Percentiles rank a stretch among this genome's conserved stretches.
phyloP scores from a whole-genome alignment of 305 asterid species.

The Coffea humblotiana region DNA sequence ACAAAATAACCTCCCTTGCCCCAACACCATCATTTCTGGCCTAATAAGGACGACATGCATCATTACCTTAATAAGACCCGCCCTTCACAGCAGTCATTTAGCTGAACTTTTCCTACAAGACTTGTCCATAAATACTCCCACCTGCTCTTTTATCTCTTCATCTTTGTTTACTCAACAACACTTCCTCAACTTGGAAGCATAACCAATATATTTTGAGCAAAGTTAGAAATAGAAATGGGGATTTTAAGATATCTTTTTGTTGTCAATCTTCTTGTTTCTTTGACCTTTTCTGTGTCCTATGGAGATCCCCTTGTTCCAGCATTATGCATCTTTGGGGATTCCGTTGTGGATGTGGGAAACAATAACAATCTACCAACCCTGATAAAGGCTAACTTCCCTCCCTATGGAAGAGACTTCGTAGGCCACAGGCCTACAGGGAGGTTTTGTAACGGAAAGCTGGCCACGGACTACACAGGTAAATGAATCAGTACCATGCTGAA shows the following conservation, averaged over 20 bases:
- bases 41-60: too few species aligned
- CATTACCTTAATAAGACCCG: background rate
- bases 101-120: constrained; percentile 12
- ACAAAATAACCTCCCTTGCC: background rate
- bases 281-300: constrained; percentile 23
- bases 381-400: constrained; percentile 78
- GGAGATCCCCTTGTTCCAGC: constrained; percentile 83
- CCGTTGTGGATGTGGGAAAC: constrained; percentile 83
- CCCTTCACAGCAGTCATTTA: constrained; percentile 12
- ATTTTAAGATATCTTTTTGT: constrained; percentile 26
- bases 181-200: background rate
- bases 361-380: constrained; percentile 64
- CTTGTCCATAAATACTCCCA: constrained; percentile 42
- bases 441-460: constrained; percentile 87
- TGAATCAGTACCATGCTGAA: background rate
- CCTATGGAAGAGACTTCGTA: constrained; percentile 78
- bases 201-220: background rate
- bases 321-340: constrained; percentile 77
- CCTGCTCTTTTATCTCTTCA: background rate
- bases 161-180: constrained; percentile 14
- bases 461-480: constrained; percentile 81
- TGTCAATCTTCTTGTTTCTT: constrained; percentile 22
- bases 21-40: background rate
- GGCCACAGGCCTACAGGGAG: constrained; percentile 77
- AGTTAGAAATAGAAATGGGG: constrained; percentile 31